phyloP scores from a whole-genome alignment of 352 stramenopile species.

The Lagenidium giganteum region DNA sequence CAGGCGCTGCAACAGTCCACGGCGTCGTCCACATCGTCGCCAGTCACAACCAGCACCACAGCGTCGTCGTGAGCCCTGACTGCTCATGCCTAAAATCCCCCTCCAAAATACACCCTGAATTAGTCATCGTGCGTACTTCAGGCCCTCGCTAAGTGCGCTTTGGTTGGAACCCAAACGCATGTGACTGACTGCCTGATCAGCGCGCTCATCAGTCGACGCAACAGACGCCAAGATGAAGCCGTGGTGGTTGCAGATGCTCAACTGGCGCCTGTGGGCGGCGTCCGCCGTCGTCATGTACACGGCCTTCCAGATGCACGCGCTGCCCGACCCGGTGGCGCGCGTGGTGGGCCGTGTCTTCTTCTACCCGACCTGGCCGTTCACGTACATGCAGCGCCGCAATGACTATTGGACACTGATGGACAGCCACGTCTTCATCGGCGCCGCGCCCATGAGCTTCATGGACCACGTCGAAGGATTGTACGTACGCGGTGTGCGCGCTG shows the following conservation, averaged over 20 bases:
- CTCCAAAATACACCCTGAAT: too few relatives aligned
- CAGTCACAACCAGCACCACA: too few relatives aligned
- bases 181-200: too few relatives aligned
- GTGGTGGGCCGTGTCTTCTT: slow-evolving; percentile 84
- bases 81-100: too few relatives aligned
- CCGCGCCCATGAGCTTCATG: slow-evolving; percentile 88
- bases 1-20: slow-evolving; percentile 8
- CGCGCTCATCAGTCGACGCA: too few relatives aligned
- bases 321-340: slow-evolving; percentile 68
- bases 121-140: too few relatives aligned
- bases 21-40: too few relatives aligned
- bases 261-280: slow-evolving; percentile 20
- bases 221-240: slow-evolving; percentile 15
- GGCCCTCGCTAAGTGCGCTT: too few relatives aligned
- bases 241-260: slow-evolving; percentile 11
- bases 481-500: slow-evolving; percentile 77
- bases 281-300: slow-evolving; percentile 49
- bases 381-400: slow-evolving; percentile 76
- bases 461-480: slow-evolving; percentile 79
- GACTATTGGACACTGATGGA: slow-evolving; percentile 92
- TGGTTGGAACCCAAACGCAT: too few relatives aligned
- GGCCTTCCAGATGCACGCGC: slow-evolving; percentile 89
- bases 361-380: slow-evolving; percentile 92
- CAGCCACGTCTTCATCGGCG: slow-evolving; percentile 89
- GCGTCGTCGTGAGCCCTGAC: too few relatives aligned